Percentiles rank a stretch among this genome's conserved stretches.
These are phyloP conservation scores for Coemansia sp. DNA, from an alignment of 192 early-diverging fungal genomes.

Conservation along the genomic window DNA sequence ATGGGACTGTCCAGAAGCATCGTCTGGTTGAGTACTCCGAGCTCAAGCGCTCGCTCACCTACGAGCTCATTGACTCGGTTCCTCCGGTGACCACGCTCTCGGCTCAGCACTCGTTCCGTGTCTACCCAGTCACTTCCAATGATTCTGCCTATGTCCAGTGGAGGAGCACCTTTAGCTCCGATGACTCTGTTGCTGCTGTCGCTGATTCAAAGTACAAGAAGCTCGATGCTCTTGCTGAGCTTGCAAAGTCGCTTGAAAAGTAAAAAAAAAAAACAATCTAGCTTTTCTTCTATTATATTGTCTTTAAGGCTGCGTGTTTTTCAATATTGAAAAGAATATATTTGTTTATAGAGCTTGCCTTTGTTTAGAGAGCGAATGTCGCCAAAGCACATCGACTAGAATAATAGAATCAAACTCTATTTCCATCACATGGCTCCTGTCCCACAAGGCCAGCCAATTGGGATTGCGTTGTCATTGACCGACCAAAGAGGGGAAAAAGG, in stretches of 20 bases:
- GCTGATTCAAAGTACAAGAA: slow-evolving; percentile 64
- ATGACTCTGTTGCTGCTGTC: slow-evolving; percentile 50
- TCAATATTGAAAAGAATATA: not conserved
- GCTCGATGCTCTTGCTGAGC: slow-evolving; percentile 58
- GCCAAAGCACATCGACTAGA: no score
- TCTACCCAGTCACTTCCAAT: slow-evolving; percentile 53
- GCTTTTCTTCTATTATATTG: not conserved
- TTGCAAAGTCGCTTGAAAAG: slow-evolving; percentile 43
- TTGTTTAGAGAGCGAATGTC: not conserved
- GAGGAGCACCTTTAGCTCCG: slow-evolving; percentile 60
- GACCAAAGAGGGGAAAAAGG: not conserved
- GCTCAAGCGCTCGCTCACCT: slow-evolving; percentile 54
- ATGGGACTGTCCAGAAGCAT: slow-evolving; percentile 60
- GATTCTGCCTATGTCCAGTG: slow-evolving; percentile 63
- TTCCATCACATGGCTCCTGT: not conserved
- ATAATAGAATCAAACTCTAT: not conserved
- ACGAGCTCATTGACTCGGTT: slow-evolving; percentile 59
- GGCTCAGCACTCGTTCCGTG: slow-evolving; percentile 57
- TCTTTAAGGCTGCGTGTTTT: no score
- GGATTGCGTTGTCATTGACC: not conserved
- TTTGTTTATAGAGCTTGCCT: not conserved
- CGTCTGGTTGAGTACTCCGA: slow-evolving; percentile 59
- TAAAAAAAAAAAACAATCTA: not conserved
- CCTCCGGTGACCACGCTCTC: slow-evolving; percentile 58
- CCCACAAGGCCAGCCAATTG: not conserved